Evolutionary conservation across 2,329 filamentous ascomycete species (phyloP), one percentile per base, ranked within the genome.

Genomic region (Proliferodiscus dingleyae): DNA sequence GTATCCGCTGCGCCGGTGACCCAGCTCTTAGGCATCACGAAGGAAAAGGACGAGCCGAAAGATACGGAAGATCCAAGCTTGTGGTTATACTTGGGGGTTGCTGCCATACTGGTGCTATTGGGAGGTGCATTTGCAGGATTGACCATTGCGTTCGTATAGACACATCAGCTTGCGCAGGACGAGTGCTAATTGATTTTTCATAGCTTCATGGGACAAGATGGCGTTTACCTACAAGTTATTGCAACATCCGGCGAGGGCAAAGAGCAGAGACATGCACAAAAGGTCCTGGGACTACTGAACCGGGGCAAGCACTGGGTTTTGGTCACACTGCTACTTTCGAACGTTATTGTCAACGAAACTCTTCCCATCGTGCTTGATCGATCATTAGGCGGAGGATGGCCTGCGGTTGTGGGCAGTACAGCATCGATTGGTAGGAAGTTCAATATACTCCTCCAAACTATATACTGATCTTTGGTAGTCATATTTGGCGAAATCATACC

Each of bases 331-430:
- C 76, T 97, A 7, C 72, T 97, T 45, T 88, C 89, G 65, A 97
- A 97, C 65, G 91, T 97, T 63, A 93, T 97, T 59, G 94, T 91
- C 54, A 96, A 97, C 66, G 91, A 96, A 68, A 93, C 90, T 2
- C 73, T 95, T 10, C 91, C 91, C 16, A 94, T 97, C 50, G 87
- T 97, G 9, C 77, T 97, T 37, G 91, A 97, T 66, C 77, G 90
- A 44, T 94, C 89, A 47, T 78, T 97, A 18, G 91, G 91, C 22
- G 91, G 91, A 50, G 91, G 91, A 53, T 89, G 93, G 72, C 89
- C 89, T 48, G 91, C 91, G 48, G 88, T 96, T 16, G 75, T 96
- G 44, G 88, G 89, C 57, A 91, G 87, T 70, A 96, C 91, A 1
- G 79, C 93, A 11, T 71, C 96, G 50, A 96, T 97, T 66, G 90